Evolutionary conservation across 352 stramenopile genomes (phyloP).

Genomic region (Phytophthora pseudosyringae): DNA sequence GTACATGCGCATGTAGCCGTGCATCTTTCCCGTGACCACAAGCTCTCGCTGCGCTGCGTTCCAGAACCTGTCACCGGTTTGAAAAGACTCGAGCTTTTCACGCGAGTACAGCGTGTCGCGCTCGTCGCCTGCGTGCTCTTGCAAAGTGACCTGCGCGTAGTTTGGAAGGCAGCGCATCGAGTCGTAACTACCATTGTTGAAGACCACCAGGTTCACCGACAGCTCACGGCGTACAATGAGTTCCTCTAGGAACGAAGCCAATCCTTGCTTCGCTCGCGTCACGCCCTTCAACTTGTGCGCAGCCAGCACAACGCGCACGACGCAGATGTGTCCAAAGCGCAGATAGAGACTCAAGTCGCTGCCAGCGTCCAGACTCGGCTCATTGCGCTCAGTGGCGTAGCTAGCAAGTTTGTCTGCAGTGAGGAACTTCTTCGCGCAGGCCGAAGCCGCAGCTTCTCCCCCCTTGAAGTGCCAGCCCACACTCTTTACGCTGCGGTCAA

Average conservation of each 20-base stretch:
- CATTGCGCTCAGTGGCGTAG: slow-evolving; percentile 92
- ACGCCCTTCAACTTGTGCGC: slow-evolving; percentile 77
- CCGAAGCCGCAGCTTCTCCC: slow-evolving; percentile 67
- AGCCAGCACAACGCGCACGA: slow-evolving; percentile 67
- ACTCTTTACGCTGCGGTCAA: slow-evolving; percentile 65
- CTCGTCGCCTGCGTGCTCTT: slow-evolving; percentile 87
- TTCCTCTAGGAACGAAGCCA: slow-evolving; percentile 97
- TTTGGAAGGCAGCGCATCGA: slow-evolving; percentile 84
- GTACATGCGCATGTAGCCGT: slow-evolving; percentile 98
- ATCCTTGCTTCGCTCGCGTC: slow-evolving; percentile 64
- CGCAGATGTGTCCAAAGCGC: slow-evolving; percentile 92
- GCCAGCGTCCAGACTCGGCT: slow-evolving; percentile 93
- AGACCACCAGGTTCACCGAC: slow-evolving; percentile 97
- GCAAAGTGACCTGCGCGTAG: slow-evolving; percentile 94
- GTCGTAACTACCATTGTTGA: slow-evolving; percentile 97
- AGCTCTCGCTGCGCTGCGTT: slow-evolving; percentile 98
- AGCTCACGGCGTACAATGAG: slow-evolving; percentile 97
- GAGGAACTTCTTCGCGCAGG: slow-evolving; percentile 90
- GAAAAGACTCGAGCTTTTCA: slow-evolving; percentile 91
- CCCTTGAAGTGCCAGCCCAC: slow-evolving; percentile 67
- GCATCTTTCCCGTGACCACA: slow-evolving; percentile 93
- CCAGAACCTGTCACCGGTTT: slow-evolving; percentile 97
- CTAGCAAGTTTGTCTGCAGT: slow-evolving; percentile 66
- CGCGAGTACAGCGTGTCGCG: slow-evolving; percentile 93
- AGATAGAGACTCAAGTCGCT: slow-evolving; percentile 95